Percentiles rank a stretch among this genome's conserved stretches.
Conservation (phyloP, 2,329 filamentous ascomycete species). For the Penicillium verrucosum region DNA sequence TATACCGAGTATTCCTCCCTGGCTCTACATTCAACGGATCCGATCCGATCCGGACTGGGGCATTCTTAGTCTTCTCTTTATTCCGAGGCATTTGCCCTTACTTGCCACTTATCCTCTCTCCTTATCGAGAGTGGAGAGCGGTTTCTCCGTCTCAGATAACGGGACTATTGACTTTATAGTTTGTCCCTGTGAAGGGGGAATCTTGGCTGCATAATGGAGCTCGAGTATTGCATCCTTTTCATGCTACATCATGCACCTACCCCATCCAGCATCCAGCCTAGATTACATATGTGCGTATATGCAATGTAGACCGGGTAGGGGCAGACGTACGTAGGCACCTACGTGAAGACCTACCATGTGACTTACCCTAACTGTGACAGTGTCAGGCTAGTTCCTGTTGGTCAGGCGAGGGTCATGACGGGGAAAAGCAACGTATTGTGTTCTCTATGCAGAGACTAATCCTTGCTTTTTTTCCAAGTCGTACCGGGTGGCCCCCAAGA, state of each 20-base stretch:
- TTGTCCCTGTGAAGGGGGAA: constrained; percentile 1
- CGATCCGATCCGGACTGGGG: not conserved
- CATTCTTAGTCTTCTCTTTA: not conserved
- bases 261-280: not conserved
- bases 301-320: not conserved
- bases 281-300: not conserved
- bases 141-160: not conserved
- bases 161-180: not conserved
- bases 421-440: too few species aligned
- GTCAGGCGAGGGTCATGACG: too few species aligned
- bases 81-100: not conserved
- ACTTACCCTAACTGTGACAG: not conserved
- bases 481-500: too few species aligned
- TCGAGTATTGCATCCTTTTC: not conserved
- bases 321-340: not conserved
- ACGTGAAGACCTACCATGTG: not conserved
- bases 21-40: not conserved
- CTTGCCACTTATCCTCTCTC: not conserved
- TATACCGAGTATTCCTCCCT: not conserved
- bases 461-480: too few species aligned
- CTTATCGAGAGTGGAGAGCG: not conserved
- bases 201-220: constrained; percentile 7
- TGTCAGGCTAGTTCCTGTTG: too few species aligned
- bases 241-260: not conserved
- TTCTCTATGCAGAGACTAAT: too few species aligned